phyloP scores from a whole-genome alignment of 208 protist genomes.

The Acanthamoeba lenticulata region DNA sequence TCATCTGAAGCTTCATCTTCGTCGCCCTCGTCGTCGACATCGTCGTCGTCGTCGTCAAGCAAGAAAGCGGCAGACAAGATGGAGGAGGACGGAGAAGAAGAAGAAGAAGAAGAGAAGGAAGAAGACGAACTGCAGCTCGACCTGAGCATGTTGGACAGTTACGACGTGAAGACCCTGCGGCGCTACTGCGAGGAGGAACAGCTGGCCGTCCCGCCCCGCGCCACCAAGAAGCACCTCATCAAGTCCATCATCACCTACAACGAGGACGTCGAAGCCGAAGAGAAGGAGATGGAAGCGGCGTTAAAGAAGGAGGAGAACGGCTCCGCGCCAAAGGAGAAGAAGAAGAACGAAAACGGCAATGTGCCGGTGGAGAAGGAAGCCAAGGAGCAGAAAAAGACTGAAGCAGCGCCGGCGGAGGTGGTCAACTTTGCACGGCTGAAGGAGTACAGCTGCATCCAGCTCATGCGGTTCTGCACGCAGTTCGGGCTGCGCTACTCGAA shows the following conservation, averaged over 20 bases:
- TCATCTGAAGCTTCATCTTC: not conserved
- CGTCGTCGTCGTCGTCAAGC: not conserved
- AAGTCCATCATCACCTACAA: too few relatives aligned
- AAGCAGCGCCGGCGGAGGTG: not conserved
- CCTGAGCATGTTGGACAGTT: not conserved
- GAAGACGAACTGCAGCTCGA: too few relatives aligned
- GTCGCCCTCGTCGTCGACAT: not conserved
- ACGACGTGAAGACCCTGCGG: too few relatives aligned
- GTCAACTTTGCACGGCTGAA: not conserved
- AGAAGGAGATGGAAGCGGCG: not conserved
- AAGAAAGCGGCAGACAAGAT: not conserved
- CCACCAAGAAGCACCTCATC: too few relatives aligned
- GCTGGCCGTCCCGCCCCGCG: too few relatives aligned
- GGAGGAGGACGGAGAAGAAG: not conserved
- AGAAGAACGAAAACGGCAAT: not conserved
- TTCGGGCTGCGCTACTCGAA: not conserved
- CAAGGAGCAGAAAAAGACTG: not conserved
- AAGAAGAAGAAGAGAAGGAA: not conserved
- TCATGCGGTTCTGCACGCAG: not conserved
- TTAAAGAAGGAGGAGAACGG: not conserved
- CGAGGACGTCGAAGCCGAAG: not conserved
- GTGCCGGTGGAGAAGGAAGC: not conserved
- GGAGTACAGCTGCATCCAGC: not conserved
- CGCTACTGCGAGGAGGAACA: too few relatives aligned
- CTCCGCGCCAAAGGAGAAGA: not conserved